Base-by-base conservation (phyloP, 345 rosid species). In the Brassica napus region DNA sequence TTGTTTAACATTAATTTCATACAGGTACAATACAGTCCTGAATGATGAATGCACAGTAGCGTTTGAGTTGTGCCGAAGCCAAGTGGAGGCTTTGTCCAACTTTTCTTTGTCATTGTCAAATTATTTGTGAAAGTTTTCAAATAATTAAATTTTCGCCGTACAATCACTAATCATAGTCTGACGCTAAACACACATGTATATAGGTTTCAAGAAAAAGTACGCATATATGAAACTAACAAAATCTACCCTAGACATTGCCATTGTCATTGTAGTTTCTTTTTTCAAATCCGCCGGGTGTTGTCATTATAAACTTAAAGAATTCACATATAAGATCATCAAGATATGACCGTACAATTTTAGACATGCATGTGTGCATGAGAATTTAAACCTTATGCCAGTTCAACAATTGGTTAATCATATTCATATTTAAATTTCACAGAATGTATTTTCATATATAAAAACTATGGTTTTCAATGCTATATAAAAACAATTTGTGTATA, bases 11-110 rank as follows among this genome's bases (percentile, higher is more conserved):
- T 71, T 72, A 72, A 26, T 47, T 59, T 73, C 57, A 73, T 79
- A 79, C 74, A 64, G 49, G 66, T 65, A 65, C 59, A 72, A 59
- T 72, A 67, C 64, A 66, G 73, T 60, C 44, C 73, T 61, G 21
- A 47, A 78, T 78, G 73, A 65, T 72, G 77, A 65, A 32, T 65
- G 76, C 26, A 59, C 52, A 39, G 11, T 7, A 23, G 61, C 61
- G 12, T 42, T 55, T 71, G 81, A 78, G 81, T 39, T 77, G 72
- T 78, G 59, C 57, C 21, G 4, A 71, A 72, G 68, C 63, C 82
- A 59, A 72, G 77, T 78, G 77, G 68, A 58, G 23, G 39, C 21
- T 65, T 65, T 79, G 62, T 66, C 68, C 28, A 42, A 8, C 4
- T 44, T 78, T 57, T 30, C 5, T 66, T 59, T 78, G 61, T 39